Evolutionary conservation across 2,329 filamentous ascomycete species (phyloP), one percentile per base, ranked within the genome.

Genomic region (Cordyceps fumosorosea): DNA sequence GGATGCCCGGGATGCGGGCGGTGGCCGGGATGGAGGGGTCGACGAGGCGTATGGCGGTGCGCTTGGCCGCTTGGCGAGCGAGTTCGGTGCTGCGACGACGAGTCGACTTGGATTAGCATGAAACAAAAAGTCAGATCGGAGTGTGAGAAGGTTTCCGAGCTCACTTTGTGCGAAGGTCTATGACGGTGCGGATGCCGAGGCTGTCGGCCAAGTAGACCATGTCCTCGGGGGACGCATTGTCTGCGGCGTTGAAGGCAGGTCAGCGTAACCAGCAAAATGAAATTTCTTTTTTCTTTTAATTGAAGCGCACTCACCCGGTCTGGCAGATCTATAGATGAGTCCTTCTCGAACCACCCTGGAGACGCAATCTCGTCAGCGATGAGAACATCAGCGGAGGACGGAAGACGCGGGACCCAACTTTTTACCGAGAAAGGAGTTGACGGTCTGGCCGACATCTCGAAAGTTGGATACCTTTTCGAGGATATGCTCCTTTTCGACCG

Each of bases 151-250:
- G 12, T 12, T 20, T 37, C 12, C 12, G 12, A 14, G 34, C 73
- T 64, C 80, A 90, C 85, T 88, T 85, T 65, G 91, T 90, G 62
- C 92, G 84, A 12, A 96, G 78, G 76, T 96, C 92, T 64, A 96
- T 82, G 47, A 96, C 83, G 2, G 86, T 90, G 66, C 81, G 84
- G 65, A 96, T 83, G 24, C 83, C 80, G 67, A 88, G 81, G 37
- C 85, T 80, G 8, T 85, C 74, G 11, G 77, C 74, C 12, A 96
- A 79, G 37, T 78, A 76, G 40, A 78, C 71, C 62, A 84, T 83
- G 74, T 96, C 92, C 42, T 78, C 71, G 22, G 79, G 69, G 0
- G 89, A 88, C 42, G 90, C 89, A 72, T 91, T 86, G 69, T 96
- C 91, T 81, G 63, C 8, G 37, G 20, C 18, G 14, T 44, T 48